Base-by-base conservation (phyloP, 2,329 filamentous ascomycete species). In the Verticillium longisporum region DNA sequence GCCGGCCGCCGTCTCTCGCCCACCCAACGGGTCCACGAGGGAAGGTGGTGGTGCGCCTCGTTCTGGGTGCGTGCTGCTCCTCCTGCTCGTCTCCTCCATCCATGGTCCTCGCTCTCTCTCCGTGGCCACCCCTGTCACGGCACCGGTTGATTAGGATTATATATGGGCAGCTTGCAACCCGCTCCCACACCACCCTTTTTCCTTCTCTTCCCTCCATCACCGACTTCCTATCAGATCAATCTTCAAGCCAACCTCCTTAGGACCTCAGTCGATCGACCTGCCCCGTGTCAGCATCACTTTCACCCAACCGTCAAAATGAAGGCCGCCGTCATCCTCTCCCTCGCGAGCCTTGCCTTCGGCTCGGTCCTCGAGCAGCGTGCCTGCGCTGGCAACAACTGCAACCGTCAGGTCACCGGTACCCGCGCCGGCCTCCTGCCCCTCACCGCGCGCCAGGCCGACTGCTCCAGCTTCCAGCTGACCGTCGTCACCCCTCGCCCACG, bases 311-410 rank as follows among this genome's bases (percentile, higher is more conserved):
- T 68, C 71, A 75, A 69, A 57, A 78, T 79, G 77, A 78, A 79
- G 74, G 68, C 73, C 69, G 67, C 71, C 66, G 68, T 71, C 63
- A 65, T 75, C 65, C 71, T 78, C 56, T 73, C 73, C 55, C 67
- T 77, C 61, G 72, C 71, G 63, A 73, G 72, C 63, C 66, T 72
- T 59, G 75, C 72, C 66, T 65, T 74, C 57, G 75, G 73, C 60
- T 68, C 69, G 67, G 68, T 71, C 60, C 61, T 77, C 37, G 70
- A 75, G 61, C 65, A 68, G 64, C 75, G 75, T 62, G 66, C 63
- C 61, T 78, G 74, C 68, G 64, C 70, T 63, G 75, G 73, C 67
- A 76, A 80, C 73, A 80, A 79, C 73, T 80, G 77, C 72, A 77
- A 77, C 70, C 75, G 77, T 57, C 74, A 76, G 62, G 73, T 80